Evolutionary conservation across 495 filamentous ascomycete genomes (phyloP), one percentile per base, ranked within the genome.

Genomic region (Aspergillus hancockii): DNA sequence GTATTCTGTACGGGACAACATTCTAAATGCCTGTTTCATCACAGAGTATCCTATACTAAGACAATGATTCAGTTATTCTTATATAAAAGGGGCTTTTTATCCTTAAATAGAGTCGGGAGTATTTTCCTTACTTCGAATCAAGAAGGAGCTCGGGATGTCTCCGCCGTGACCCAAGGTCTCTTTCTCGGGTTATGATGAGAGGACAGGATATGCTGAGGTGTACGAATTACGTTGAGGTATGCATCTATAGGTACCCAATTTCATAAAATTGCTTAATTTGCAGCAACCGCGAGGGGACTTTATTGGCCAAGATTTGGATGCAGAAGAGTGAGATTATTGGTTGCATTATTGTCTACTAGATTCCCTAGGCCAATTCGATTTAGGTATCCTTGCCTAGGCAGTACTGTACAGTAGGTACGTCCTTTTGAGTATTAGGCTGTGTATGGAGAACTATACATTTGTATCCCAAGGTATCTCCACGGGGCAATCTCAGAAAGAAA

Each of bases 31-130:
- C 38, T 41, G 16, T 6, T 41, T 41, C 14, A 14, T 14, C 38
- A 41, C 16, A 18, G 14, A 41, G 12, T 41, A 41, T n/a, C 43
- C 6, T 47, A 23, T 3, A 6, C 21, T 21, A 22, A 47, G 43
- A 47, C 43, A 47, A 47, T 47, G 19, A 47, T 47, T 47, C 43
- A 47, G 1, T 23, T 47, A 23, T 22, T 23, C 6, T 47, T 47
- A 47, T 45, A 45, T 21, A 47, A 47, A 23, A 47, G 43, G 18
- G 43, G 43, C 10, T 22, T 47, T 23, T 3, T n/a, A 32, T 16
- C 43, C 43, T n/a, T 9, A 47, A 22, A 10, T 41, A 41, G 40
- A 43, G n/a, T 14, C 40, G 40, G 18, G 7, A 43, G 9, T 14
- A 21, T n/a, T 47, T 23, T 8, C 43, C 18, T 47, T 23, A 23